Evolutionary conservation across 352 stramenopile genomes (phyloP).

Genomic region (Blastocystis sp.): DNA sequence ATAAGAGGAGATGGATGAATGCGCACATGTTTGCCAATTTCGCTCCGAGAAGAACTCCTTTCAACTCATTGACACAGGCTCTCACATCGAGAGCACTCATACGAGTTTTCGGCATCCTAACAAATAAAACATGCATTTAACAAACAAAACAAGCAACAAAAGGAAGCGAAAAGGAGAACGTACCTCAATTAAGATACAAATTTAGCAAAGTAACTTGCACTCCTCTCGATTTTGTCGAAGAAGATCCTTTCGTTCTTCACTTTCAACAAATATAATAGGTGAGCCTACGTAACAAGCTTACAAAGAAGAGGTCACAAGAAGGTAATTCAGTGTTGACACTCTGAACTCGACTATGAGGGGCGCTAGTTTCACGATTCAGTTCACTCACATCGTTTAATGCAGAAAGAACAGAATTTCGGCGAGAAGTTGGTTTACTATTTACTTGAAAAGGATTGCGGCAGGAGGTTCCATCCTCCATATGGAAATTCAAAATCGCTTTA

Average conservation of each 20-base stretch:
- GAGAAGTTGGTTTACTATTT: conserved; percentile 30
- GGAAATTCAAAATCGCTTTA: conserved; percentile 38
- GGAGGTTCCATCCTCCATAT: background rate
- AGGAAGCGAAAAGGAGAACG: background rate
- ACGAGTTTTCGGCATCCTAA: conserved; percentile 53
- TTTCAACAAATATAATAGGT: background rate
- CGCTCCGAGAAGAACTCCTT: background rate
- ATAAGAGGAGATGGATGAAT: background rate
- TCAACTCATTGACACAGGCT: conserved; percentile 49
- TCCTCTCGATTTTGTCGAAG: background rate
- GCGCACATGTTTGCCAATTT: conserved; percentile 38
- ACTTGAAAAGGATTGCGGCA: conserved; percentile 46
- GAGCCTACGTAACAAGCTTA: background rate
- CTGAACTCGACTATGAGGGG: background rate
- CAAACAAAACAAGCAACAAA: background rate
- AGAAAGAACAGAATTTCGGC: background rate
- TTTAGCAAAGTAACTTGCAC: background rate
- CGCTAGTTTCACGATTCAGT: background rate
- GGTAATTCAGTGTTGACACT: background rate
- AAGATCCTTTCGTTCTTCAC: background rate
- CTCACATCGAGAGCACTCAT: conserved; percentile 60
- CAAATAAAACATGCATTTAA: background rate
- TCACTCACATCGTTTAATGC: background rate
- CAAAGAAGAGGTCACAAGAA: background rate
- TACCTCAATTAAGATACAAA: background rate